Percentiles rank a stretch among this genome's conserved stretches.
Conservation (phyloP, 768 basidiomycete species). For the Plicaturopsis crispa region DNA sequence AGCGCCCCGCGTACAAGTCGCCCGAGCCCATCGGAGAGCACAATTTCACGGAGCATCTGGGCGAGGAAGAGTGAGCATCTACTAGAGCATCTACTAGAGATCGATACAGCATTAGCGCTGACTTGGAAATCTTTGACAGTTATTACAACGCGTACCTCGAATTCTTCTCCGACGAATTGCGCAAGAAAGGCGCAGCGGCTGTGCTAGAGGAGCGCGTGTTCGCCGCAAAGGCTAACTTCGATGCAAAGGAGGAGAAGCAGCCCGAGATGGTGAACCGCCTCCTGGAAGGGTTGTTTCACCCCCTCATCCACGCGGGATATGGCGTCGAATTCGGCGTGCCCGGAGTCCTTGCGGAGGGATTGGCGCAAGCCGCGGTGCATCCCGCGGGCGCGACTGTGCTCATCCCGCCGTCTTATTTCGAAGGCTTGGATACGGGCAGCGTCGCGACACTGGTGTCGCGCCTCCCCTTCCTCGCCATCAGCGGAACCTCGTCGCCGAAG, state of each 20-base stretch:
- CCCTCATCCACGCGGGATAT: constrained; percentile 56
- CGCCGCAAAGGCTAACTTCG: not conserved
- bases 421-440: too few species aligned
- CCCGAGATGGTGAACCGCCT: constrained; percentile 54
- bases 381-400: constrained; percentile 24
- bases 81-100: not conserved
- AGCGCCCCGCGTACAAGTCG: constrained; percentile 16
- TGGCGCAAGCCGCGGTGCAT: constrained; percentile 50
- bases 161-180: constrained; percentile 16
- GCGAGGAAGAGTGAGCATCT: constrained; percentile 17
- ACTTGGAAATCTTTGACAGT: constrained; percentile 5
- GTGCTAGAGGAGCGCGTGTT: constrained; percentile 11
- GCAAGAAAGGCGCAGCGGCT: constrained; percentile 9
- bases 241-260: constrained; percentile 23
- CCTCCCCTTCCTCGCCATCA: too few species aligned
- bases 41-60: constrained; percentile 17
- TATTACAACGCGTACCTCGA: constrained; percentile 18
- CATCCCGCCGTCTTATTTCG: constrained; percentile 20
- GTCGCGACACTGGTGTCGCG: too few species aligned
- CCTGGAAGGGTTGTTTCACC: constrained; percentile 51
- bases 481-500: too few species aligned
- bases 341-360: constrained; percentile 61
- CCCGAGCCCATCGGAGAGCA: constrained; percentile 16
- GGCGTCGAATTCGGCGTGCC: constrained; percentile 56
- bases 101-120: too few species aligned